Base-by-base conservation (phyloP, 1,284 basidiomycete genomes). In the Tetrapyrgos nigripes region DNA sequence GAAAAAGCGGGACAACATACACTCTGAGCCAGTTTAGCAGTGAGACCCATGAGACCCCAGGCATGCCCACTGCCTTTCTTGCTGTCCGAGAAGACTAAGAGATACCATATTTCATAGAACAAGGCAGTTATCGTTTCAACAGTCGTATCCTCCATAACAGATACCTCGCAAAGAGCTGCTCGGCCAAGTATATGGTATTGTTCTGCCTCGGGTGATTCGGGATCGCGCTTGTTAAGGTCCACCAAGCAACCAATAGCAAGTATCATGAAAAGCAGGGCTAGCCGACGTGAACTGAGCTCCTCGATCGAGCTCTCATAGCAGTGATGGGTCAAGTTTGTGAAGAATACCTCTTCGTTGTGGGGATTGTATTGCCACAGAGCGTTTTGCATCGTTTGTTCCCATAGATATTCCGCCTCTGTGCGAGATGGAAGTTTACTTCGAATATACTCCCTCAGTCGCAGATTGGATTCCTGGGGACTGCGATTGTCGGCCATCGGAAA, bases 1-100 rank as follows among this genome's bases (percentile, higher is more conserved):
- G 50, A 19, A 47, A 51, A 46, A 53, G 40, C 24, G 4, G 11
- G 21, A 37, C 43, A 57, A 80, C 84, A 76, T 70, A 87, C 85
- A 68, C 84, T 85, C 67, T 87, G 84, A 19, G 84, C 84, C 55
- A 88, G 70, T 70, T 88, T 88, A 44, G 85, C 81, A 23, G 85
- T 84, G 14, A 86, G 72, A 24, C 85, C 85, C 85, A 88, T 86
- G 33, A 86, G 71, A 28, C 83, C 83, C 85, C 85, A 88, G 9
- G 79, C 79, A 62, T 80, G 78, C 23, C 75, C 75, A 48, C 74
- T 74, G 13, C 79, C 78, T 65, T 78, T 80, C 66, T 79, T 81
- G 62, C 76, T 75, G 64, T 80, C 79, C n/a, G 77, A 79, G 65
- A 80, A 81, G 28, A 80, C 78, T 47, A 79, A 65, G 46, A 80